Percentiles rank a stretch among this genome's conserved stretches.
Evolutionary conservation across 495 filamentous ascomycete genomes (phyloP).

Genomic region (Neurospora discreta): DNA sequence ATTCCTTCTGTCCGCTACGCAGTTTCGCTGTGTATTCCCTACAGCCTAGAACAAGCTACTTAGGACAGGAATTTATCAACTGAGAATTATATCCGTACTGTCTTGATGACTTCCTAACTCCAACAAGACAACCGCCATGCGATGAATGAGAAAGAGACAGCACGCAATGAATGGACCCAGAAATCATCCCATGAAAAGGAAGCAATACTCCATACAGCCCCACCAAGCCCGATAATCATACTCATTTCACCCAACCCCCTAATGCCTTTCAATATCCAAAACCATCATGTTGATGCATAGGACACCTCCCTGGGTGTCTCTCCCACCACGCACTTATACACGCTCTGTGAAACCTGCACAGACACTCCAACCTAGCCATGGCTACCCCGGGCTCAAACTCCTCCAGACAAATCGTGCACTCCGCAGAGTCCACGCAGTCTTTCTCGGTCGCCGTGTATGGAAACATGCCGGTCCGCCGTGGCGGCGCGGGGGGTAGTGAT

Average conservation of each 20-base stretch:
- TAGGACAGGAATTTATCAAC: background rate
- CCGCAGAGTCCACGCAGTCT: slow-evolving; percentile 70
- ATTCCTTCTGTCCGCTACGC: background rate
- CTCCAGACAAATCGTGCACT: slow-evolving; percentile 94
- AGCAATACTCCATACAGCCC: background rate
- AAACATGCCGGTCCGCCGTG: slow-evolving; percentile 38
- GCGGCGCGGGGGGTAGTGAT: slow-evolving; percentile 17
- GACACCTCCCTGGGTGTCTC: slow-evolving; percentile 40
- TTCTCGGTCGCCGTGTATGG: slow-evolving; percentile 80
- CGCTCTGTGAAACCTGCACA: slow-evolving; percentile 80
- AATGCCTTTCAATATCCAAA: slow-evolving; percentile 28
- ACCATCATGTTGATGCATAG: slow-evolving; percentile 44
- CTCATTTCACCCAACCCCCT: background rate
- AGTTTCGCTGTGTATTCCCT: background rate
- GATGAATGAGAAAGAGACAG: background rate
- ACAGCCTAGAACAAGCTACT: background rate
- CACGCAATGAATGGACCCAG: background rate
- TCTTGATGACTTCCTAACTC: background rate
- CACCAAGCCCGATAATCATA: background rate
- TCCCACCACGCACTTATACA: slow-evolving; percentile 50
- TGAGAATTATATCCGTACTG: background rate
- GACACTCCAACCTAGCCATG: slow-evolving; percentile 79
- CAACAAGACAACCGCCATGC: background rate
- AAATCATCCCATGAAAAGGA: background rate
- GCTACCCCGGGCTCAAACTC: slow-evolving; percentile 79